Evolutionary conservation across 2,329 filamentous ascomycete species (phyloP).

Genomic region (Ophiostoma sp.): DNA sequence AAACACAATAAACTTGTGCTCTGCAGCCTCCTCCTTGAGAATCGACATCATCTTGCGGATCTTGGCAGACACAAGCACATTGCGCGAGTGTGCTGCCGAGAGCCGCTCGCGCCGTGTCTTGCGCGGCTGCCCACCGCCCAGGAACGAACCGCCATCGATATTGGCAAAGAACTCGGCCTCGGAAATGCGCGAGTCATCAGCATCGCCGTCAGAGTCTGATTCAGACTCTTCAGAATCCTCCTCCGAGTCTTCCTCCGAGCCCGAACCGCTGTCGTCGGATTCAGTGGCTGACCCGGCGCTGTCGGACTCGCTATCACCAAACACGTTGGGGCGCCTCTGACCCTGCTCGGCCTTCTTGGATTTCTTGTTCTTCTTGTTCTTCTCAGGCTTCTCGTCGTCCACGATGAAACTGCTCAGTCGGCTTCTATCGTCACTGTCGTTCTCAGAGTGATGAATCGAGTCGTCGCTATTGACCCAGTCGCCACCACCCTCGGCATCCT

Average conservation of each 20-base stretch:
- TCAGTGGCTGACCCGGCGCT: slow-evolving; percentile 3
- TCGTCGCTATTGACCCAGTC: slow-evolving; percentile 72
- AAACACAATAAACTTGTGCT: slow-evolving; percentile 98
- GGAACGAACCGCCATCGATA: slow-evolving; percentile 36
- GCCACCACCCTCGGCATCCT: slow-evolving; percentile 75
- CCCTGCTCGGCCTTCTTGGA: slow-evolving; percentile 31
- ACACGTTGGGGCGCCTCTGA: slow-evolving; percentile 26
- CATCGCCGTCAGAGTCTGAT: slow-evolving; percentile 6
- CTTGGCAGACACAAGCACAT: slow-evolving; percentile 72
- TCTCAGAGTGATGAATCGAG: slow-evolving; percentile 53
- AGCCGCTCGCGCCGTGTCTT: slow-evolving; percentile 15
- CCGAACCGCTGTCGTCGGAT: neutral
- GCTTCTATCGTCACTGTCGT: slow-evolving; percentile 49
- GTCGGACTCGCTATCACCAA: slow-evolving; percentile 9
- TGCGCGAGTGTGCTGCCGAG: slow-evolving; percentile 29
- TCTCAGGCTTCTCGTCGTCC: slow-evolving; percentile 40
- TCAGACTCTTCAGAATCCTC: neutral
- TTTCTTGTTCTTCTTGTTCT: neutral
- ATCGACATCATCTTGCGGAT: slow-evolving; percentile 80
- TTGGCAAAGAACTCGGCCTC: slow-evolving; percentile 42
- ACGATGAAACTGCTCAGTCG: slow-evolving; percentile 53
- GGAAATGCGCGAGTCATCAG: slow-evolving; percentile 34
- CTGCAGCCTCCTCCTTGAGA: slow-evolving; percentile 66
- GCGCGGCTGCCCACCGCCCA: slow-evolving; percentile 25
- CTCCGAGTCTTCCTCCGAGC: slow-evolving; percentile 5